Percentiles rank a stretch among this genome's conserved stretches.
phyloP scores from a whole-genome alignment of 2,329 filamentous ascomycete genomes.

The Bipolaris oryzae region DNA sequence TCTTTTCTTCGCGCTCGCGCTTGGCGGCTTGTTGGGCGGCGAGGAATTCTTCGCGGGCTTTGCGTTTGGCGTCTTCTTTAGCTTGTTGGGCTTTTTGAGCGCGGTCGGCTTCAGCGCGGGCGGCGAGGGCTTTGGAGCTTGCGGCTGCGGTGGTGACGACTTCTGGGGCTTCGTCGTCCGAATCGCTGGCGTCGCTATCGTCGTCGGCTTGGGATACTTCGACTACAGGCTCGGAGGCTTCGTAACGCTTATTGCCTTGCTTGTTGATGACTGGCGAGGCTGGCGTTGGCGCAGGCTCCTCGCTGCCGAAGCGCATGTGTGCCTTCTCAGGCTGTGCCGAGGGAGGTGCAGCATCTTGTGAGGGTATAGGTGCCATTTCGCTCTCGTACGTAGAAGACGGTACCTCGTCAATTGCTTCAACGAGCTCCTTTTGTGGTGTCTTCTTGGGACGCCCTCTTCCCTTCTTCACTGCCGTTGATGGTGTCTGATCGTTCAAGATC shows the following conservation, averaged over 20 bases:
- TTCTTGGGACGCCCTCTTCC: constrained; percentile 26
- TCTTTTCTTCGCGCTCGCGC: constrained; percentile 38
- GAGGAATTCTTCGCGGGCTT: constrained; percentile 41
- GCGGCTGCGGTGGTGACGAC: constrained; percentile 43
- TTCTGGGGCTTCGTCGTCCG: constrained; percentile 50
- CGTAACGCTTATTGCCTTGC: constrained; percentile 22
- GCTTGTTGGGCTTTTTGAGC: constrained; percentile 39
- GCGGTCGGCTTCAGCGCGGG: constrained; percentile 38
- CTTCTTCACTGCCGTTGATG: constrained; percentile 23
- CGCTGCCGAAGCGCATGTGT: constrained; percentile 46
- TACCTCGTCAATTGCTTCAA: constrained; percentile 28
- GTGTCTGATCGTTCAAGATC: constrained; percentile 17
- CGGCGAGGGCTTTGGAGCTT: constrained; percentile 33
- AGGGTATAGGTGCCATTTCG: constrained; percentile 27
- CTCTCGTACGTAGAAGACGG: constrained; percentile 39
- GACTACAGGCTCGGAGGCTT: constrained; percentile 13
- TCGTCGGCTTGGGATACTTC: constrained; percentile 14
- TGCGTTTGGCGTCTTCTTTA: constrained; percentile 33
- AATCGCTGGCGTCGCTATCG: constrained; percentile 37
- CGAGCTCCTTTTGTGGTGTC: constrained; percentile 12
- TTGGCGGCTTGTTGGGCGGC: constrained; percentile 43
- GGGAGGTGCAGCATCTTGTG: constrained; percentile 18
- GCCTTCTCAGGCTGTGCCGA: constrained; percentile 25
- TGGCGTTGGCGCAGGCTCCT: constrained; percentile 32
- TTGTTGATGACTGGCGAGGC: constrained; percentile 11